Conservation (phyloP, 2,329 filamentous ascomycete species). For the Diaporthe citriasiana region DNA sequence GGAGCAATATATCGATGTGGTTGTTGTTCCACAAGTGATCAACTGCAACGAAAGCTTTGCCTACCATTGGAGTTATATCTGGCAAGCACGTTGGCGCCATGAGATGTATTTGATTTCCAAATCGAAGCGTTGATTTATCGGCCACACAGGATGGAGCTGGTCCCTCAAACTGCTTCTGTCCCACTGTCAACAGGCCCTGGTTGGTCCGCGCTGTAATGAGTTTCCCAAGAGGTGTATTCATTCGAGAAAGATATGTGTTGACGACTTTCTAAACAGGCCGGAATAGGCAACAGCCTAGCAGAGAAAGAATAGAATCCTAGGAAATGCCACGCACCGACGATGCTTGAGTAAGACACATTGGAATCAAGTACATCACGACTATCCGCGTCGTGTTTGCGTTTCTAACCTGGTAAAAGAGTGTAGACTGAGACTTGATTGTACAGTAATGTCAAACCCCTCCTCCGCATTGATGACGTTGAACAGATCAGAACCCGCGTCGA, state of each 20-base stretch:
- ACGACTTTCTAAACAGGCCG: background rate
- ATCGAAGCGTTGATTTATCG: background rate
- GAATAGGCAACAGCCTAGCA: background rate
- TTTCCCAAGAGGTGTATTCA: background rate
- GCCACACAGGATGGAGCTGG: background rate
- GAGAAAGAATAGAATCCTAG: background rate
- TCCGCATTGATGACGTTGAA: background rate
- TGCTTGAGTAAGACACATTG: too few relatives aligned
- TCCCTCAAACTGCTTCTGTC: background rate
- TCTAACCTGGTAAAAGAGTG: too few relatives aligned
- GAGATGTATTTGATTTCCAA: accelerated
- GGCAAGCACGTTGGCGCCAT: background rate
- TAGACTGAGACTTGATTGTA: too few relatives aligned
- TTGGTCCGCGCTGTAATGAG: accelerated
- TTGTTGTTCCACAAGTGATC: background rate
- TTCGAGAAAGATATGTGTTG: background rate
- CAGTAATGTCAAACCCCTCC: background rate
- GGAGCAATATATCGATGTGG: background rate
- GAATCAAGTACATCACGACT: too few relatives aligned
- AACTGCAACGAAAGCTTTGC: background rate
- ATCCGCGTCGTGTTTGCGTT: too few relatives aligned
- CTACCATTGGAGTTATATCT: too few relatives aligned
- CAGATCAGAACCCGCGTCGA: background rate
- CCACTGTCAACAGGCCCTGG: too few relatives aligned
- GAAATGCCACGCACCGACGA: background rate